These are phyloP conservation scores for Yamadazyma triangularis DNA, from an alignment of 1,139 yeast species.

Conservation along the genomic window DNA sequence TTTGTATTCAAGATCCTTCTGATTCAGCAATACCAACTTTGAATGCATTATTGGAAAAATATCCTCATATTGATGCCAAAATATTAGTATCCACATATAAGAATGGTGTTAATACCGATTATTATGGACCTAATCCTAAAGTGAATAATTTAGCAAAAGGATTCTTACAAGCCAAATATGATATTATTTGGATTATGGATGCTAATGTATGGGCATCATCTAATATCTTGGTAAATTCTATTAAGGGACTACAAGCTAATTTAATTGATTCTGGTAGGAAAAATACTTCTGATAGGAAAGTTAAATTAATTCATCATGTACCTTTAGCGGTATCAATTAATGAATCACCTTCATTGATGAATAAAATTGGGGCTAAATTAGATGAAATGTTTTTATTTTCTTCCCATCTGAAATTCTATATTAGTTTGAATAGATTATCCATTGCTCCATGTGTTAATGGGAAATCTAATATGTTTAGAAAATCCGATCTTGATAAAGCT, in stretches of 20 bases:
- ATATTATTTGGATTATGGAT: constrained; percentile 84
- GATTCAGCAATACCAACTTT: constrained; percentile 70
- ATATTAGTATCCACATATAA: constrained; percentile 45
- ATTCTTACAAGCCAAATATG: constrained; percentile 60
- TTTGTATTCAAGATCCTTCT: constrained; percentile 61
- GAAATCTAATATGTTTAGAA: constrained; percentile 76
- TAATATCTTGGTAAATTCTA: constrained; percentile 63
- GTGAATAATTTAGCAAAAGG: constrained; percentile 84
- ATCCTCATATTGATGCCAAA: constrained; percentile 57
- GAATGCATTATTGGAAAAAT: constrained; percentile 42
- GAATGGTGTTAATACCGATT: constrained; percentile 29
- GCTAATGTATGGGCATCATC: constrained; percentile 80
- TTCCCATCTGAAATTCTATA: constrained; percentile 81
- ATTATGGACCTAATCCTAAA: constrained; percentile 85
- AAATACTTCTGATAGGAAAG: constrained; percentile 26
- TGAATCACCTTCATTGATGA: constrained; percentile 11
- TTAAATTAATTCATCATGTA: constrained; percentile 75
- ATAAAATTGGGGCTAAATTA: constrained; percentile 58
- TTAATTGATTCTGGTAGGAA: constrained; percentile 44
- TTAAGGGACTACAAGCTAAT: constrained; percentile 44
- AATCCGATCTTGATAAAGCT: constrained; percentile 63
- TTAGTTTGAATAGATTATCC: constrained; percentile 68
- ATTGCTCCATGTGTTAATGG: constrained; percentile 92
- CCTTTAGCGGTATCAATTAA: constrained; percentile 56
- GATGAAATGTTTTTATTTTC: constrained; percentile 86